These are phyloP conservation scores for Rhexocercosporidium sp. DNA, from an alignment of 2,329 filamentous ascomycete species.

Conservation along the genomic window DNA sequence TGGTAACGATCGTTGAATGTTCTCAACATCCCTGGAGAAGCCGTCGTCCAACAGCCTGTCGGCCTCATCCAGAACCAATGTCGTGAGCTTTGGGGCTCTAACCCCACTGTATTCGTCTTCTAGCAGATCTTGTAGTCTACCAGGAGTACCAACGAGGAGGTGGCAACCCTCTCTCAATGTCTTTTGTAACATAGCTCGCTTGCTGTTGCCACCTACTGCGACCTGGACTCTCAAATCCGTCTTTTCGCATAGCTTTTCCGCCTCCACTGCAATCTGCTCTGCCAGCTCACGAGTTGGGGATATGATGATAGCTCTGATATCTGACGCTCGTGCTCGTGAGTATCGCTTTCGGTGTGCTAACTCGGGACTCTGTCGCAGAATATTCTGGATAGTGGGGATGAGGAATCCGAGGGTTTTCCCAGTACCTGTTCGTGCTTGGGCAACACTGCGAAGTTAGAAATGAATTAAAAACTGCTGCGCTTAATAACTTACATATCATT, in stretches of 20 bases:
- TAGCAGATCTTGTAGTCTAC: constrained; percentile 79
- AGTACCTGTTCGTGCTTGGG: constrained; percentile 95
- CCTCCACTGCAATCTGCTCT: constrained; percentile 81
- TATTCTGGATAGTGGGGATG: constrained; percentile 80
- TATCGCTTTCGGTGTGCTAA: constrained; percentile 53
- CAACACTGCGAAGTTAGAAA: constrained; percentile 63
- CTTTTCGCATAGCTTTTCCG: constrained; percentile 49
- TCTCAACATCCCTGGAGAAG: constrained; percentile 68
- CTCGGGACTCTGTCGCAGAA: constrained; percentile 65
- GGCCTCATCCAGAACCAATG: constrained; percentile 94
- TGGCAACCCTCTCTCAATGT: constrained; percentile 76
- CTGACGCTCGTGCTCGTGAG: constrained; percentile 52
- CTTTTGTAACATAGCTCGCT: constrained; percentile 50
- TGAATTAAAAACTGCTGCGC: neutral
- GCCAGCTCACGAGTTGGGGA: constrained; percentile 84
- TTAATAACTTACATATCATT: constrained; percentile 45
- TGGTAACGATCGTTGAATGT: constrained; percentile 69
- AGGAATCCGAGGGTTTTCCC: constrained; percentile 97
- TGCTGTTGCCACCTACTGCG: constrained; percentile 89
- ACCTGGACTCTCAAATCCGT: constrained; percentile 61
- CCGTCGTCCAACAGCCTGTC: constrained; percentile 98
- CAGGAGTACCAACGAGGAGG: constrained; percentile 88
- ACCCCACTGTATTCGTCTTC: constrained; percentile 57
- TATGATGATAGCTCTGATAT: constrained; percentile 74
- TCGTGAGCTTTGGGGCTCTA: constrained; percentile 69